Conservation (phyloP, 768 basidiomycete species). For the Mrakia gelida region DNA sequence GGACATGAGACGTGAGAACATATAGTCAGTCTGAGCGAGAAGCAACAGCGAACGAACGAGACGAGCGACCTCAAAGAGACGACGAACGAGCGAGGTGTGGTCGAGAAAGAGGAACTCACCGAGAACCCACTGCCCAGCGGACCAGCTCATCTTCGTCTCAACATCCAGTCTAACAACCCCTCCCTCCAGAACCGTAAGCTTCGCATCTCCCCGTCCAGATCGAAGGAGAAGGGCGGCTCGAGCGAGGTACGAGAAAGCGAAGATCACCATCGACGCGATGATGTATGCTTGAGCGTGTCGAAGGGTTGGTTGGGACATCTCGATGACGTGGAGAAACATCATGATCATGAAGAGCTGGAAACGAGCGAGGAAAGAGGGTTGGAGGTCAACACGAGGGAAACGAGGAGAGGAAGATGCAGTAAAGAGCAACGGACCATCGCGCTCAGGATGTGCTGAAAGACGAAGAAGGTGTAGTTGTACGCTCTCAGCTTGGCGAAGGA, state of each 20-base stretch:
- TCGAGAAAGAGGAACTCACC: neutral
- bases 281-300: neutral
- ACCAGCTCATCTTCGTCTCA: constrained; percentile 7
- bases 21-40: neutral
- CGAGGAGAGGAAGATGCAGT: too few relatives aligned
- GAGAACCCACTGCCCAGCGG: constrained; percentile 3
- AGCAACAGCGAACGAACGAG: too few relatives aligned
- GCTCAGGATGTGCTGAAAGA: neutral
- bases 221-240: neutral
- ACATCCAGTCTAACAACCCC: neutral
- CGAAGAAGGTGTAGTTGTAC: constrained; percentile 3
- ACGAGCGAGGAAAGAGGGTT: too few relatives aligned
- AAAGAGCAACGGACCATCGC: neutral
- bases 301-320: neutral
- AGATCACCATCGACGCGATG: constrained; percentile 2
- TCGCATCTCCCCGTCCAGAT: neutral
- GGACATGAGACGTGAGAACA: neutral
- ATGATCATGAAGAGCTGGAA: neutral
- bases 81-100: too few relatives aligned
- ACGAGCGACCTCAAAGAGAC: too few relatives aligned
- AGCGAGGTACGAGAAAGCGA: neutral
- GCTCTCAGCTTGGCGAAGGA: neutral
- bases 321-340: constrained; percentile 2
- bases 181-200: neutral
- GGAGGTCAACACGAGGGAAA: too few relatives aligned